Conservation (phyloP, 2,329 filamentous ascomycete genomes). For the Lachnellula arida region DNA sequence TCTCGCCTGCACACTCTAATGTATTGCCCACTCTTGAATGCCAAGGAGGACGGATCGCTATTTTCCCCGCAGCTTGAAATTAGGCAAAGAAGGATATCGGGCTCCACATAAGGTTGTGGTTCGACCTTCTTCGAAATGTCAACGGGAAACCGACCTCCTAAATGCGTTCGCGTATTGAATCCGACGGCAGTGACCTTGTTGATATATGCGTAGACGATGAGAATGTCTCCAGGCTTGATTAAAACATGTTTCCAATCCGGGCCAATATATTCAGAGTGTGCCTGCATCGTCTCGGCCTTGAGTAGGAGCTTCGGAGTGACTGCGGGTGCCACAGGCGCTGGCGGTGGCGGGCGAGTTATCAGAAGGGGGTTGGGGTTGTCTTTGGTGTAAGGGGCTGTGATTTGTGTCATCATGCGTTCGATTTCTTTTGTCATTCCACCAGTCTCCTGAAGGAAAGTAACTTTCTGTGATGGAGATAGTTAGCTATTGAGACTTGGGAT, state of each 20-base stretch:
- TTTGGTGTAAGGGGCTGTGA: constrained; percentile 5
- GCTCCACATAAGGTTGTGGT: constrained; percentile 2
- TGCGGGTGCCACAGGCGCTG: constrained; percentile 2
- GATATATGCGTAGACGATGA: constrained; percentile 1
- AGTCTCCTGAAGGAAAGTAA: constrained; percentile 5
- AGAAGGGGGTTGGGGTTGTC: constrained; percentile 2
- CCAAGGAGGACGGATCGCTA: not conserved
- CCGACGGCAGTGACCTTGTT: constrained; percentile 4
- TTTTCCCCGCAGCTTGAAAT: no score
- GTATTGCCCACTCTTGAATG: constrained; percentile 1
- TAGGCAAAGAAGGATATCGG: no score
- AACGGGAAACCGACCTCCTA: constrained; percentile 6
- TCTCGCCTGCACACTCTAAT: constrained; percentile 2
- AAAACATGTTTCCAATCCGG: constrained; percentile 5
- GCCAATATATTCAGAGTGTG: constrained; percentile 4
- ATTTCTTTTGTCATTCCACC: constrained; percentile 1
- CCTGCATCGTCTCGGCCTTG: constrained; percentile 3
- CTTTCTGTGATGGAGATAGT: constrained; percentile 2
- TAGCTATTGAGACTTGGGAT: constrained; percentile 2
- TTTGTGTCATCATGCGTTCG: constrained; percentile 7
- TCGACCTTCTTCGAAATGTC: constrained; percentile 1
- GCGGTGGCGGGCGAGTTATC: constrained; percentile 2
- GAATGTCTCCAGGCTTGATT: constrained; percentile 1
- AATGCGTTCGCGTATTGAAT: constrained; percentile 6
- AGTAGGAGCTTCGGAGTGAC: constrained; percentile 2